Evolutionary conservation across 208 protist genomes (phyloP).

Genomic region (Angomonas desouzai): DNA sequence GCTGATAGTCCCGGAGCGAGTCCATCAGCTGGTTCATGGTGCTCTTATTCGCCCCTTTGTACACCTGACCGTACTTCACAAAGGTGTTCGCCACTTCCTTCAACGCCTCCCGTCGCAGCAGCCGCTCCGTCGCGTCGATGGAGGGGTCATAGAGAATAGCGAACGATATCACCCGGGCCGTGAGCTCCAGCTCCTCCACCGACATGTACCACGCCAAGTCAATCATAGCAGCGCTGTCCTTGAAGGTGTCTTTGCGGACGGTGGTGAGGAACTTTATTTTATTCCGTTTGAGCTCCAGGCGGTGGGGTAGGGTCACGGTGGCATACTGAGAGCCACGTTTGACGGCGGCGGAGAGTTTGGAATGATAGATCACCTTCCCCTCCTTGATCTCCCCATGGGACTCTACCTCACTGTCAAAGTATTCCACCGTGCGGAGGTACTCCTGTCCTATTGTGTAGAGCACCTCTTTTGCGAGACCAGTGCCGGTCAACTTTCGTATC

Average conservation of each 20-base stretch:
- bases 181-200: constrained; percentile 62
- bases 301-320: constrained; percentile 32
- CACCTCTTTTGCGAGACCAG: constrained; percentile 78
- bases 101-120: constrained; percentile 48
- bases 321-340: constrained; percentile 27
- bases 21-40: constrained; percentile 80
- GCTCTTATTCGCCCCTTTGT: constrained; percentile 70
- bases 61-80: constrained; percentile 57
- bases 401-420: constrained; percentile 40
- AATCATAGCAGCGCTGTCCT: constrained; percentile 70
- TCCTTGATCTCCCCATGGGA: too few species aligned
- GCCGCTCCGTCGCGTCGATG: constrained; percentile 23
- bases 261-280: constrained; percentile 38
- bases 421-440: constrained; percentile 60
- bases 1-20: constrained; percentile 72
- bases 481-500: constrained; percentile 44
- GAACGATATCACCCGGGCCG: constrained; percentile 55
- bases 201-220: constrained; percentile 77
- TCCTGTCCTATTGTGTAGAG: constrained; percentile 59
- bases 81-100: constrained; percentile 52
- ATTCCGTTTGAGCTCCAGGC: constrained; percentile 22
- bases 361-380: background rate
- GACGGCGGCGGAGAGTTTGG: constrained; percentile 1
- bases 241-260: constrained; percentile 65
- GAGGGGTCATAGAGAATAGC: constrained; percentile 49